Conservation (phyloP, 2,329 filamentous ascomycete species). For the Arthroderma uncinatum region DNA sequence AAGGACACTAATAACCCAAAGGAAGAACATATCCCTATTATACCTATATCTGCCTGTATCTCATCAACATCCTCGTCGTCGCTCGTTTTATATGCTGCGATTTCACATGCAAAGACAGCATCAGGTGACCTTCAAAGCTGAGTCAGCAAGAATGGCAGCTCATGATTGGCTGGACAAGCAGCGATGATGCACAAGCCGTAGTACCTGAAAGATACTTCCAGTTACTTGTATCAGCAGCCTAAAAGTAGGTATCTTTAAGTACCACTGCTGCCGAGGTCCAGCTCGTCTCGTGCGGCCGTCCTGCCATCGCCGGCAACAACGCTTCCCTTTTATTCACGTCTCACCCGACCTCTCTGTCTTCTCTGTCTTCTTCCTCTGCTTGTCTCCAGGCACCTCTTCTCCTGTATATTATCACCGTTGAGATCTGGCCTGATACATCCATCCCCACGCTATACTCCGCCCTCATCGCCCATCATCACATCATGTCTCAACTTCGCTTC, state of each 20-base stretch:
- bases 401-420: neutral
- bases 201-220: neutral
- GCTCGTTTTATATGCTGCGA: no score
- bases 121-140: neutral
- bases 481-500: constrained; percentile 64
- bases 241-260: neutral
- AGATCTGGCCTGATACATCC: neutral
- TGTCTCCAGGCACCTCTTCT: constrained; percentile 11
- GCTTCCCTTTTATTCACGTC: neutral
- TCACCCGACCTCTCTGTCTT: neutral
- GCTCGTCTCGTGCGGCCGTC: neutral
- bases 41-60: no score
- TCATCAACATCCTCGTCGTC: no score
- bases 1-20: no score
- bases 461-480: neutral
- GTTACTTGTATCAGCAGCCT: neutral
- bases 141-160: neutral
- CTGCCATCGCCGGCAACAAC: neutral
- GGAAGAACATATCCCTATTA: no score
- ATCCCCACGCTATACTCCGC: neutral
- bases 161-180: neutral
- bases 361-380: constrained; percentile 5
- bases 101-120: neutral
- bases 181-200: neutral
- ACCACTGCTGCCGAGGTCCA: neutral